These are phyloP conservation scores for Cladophialophora exuberans DNA, from an alignment of 2,329 filamentous ascomycete genomes.

Conservation along the genomic window DNA sequence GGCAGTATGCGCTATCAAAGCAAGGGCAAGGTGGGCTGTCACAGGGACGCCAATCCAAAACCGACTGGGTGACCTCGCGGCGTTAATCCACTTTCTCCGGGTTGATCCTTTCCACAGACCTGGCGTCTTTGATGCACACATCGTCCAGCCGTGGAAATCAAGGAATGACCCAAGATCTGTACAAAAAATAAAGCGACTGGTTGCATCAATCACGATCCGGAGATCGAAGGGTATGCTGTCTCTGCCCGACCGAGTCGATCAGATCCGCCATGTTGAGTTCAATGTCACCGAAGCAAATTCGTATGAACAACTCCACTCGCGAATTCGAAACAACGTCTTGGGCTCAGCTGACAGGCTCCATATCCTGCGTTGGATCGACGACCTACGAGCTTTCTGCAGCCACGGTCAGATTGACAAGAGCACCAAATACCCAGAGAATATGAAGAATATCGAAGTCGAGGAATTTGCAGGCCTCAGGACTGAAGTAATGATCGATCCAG, in stretches of 20 bases:
- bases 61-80: slow-evolving; percentile 17
- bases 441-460: no score
- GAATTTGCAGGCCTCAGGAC: no score
- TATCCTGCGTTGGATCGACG: background rate
- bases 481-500: no score
- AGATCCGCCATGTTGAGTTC: background rate
- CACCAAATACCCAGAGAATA: no score
- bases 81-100: slow-evolving; percentile 24
- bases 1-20: slow-evolving; percentile 19
- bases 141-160: background rate
- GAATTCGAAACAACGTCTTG: background rate
- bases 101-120: background rate
- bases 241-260: background rate
- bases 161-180: background rate
- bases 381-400: background rate
- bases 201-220: background rate
- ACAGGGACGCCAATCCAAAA: slow-evolving; percentile 28
- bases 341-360: background rate
- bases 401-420: no score
- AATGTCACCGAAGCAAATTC: background rate
- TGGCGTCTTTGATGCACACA: background rate
- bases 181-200: background rate
- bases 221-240: background rate
- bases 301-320: background rate
- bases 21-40: slow-evolving; percentile 20